These are phyloP conservation scores for Mycena crocata DNA, from an alignment of 768 basidiomycete species.

Conservation along the genomic window DNA sequence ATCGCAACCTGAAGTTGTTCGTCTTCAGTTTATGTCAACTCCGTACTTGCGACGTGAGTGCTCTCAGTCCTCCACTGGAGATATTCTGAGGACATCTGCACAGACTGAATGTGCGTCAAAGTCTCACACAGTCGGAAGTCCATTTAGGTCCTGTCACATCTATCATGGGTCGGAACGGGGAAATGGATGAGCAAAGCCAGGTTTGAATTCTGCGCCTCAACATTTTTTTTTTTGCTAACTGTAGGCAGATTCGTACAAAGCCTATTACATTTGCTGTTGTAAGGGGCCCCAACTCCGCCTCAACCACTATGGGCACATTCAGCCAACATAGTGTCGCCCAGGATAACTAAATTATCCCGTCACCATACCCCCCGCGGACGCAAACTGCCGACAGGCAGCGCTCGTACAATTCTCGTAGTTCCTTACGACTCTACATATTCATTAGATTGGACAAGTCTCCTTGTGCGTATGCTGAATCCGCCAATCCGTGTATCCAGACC, in stretches of 20 bases:
- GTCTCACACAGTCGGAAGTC: conserved; percentile 15
- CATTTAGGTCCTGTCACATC: conserved; percentile 17
- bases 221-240: not conserved
- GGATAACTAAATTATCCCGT: not conserved
- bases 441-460: not conserved
- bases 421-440: no score
- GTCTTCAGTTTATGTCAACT: conserved; percentile 21
- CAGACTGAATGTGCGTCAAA: conserved; percentile 26
- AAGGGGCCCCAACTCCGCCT: not conserved
- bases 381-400: no score
- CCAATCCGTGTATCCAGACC: conserved; percentile 6
- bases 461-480: conserved; percentile 23
- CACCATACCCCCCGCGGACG: no score
- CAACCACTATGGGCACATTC: conserved; percentile 7
- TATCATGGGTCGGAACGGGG: not conserved
- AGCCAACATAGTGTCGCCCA: not conserved
- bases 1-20: not conserved
- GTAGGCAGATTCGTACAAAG: conserved; percentile 9
- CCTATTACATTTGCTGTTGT: conserved; percentile 18
- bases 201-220: not conserved
- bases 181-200: conserved; percentile 17
- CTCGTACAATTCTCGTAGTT: no score
- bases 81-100: not conserved
- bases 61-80: not conserved
- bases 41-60: conserved; percentile 22